Conservation (phyloP, 2,329 filamentous ascomycete species). For the Plectosphaerella cucumerina region DNA sequence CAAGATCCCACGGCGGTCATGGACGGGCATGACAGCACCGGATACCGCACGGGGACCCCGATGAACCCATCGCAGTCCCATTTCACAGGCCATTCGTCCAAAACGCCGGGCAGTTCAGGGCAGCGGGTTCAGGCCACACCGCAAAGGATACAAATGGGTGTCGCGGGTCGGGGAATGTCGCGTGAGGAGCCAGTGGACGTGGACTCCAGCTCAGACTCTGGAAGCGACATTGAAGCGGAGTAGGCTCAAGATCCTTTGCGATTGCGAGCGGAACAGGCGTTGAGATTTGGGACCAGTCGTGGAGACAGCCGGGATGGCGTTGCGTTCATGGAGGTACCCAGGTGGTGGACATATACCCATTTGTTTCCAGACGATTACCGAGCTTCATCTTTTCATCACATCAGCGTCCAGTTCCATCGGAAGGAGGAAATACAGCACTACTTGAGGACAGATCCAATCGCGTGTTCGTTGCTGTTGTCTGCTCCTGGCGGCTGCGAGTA, state of each 20-base stretch:
- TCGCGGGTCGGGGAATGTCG: conserved; percentile 13
- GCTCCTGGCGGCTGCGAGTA: no score
- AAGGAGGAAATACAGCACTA: no score
- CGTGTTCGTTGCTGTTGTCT: no score
- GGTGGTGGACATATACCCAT: no score
- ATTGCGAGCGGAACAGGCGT: no score
- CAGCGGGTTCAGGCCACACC: not conserved
- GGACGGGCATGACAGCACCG: conserved; percentile 14
- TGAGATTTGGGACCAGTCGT: no score
- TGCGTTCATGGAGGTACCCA: no score
- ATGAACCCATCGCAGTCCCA: not conserved
- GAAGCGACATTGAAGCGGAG: conserved; percentile 1
- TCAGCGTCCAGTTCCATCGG: no score
- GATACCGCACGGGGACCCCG: conserved; percentile 6
- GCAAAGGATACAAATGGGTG: conserved; percentile 14
- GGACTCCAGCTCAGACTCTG: conserved; percentile 1
- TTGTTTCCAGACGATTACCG: no score
- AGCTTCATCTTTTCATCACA: no score
- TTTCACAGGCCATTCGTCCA: not conserved
- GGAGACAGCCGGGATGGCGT: no score
- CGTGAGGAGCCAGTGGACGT: not conserved
- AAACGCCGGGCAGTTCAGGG: not conserved
- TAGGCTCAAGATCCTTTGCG: not conserved
- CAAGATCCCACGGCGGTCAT: conserved; percentile 28
- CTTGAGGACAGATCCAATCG: no score